Conservation (phyloP, 2,329 filamentous ascomycete genomes). For the Teratosphaeria epicoccoides region DNA sequence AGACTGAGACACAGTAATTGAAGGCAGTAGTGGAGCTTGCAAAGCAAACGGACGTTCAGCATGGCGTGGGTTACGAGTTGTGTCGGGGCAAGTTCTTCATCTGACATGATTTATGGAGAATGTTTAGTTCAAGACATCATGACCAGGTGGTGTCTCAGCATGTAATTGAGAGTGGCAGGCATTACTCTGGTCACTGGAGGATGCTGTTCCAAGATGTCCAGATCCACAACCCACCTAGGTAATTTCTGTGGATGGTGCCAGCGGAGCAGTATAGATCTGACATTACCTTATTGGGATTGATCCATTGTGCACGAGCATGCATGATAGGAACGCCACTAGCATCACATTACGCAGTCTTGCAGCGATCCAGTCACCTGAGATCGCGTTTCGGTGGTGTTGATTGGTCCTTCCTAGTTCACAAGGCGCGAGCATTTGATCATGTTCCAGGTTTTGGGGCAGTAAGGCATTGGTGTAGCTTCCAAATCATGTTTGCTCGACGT, state of each 20-base stretch:
- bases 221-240: too few relatives aligned
- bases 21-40: background rate
- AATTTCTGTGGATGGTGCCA: too few relatives aligned
- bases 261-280: too few relatives aligned
- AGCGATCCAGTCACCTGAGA: background rate
- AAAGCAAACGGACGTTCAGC: background rate
- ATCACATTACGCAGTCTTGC: background rate
- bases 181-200: too few relatives aligned
- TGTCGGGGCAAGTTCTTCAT: background rate
- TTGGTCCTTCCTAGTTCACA: background rate
- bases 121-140: background rate
- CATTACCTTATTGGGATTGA: too few relatives aligned
- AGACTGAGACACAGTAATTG: conserved; percentile 43
- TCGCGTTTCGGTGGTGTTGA: background rate
- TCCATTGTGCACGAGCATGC: too few relatives aligned
- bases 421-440: background rate
- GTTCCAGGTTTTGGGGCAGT: background rate
- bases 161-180: background rate
- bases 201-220: too few relatives aligned
- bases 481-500: background rate
- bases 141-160: background rate
- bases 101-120: background rate
- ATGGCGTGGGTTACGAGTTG: background rate
- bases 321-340: too few relatives aligned
- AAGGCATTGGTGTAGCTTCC: too few relatives aligned